These are phyloP conservation scores for Ophiocordyceps robertsii DNA, from an alignment of 2,329 filamentous ascomycete genomes.

Conservation along the genomic window DNA sequence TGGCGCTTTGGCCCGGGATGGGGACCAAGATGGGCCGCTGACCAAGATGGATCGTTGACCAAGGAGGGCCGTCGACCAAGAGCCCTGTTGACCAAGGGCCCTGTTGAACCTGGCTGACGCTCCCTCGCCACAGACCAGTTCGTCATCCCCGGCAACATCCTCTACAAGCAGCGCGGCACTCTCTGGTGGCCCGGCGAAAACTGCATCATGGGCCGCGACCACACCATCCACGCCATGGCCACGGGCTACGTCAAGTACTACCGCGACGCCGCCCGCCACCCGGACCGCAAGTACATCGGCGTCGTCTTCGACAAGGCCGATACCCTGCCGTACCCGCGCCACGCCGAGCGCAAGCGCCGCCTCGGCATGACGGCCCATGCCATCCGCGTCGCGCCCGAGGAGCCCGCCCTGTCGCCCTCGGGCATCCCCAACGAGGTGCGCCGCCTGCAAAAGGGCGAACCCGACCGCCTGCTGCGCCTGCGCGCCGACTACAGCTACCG, in stretches of 20 bases:
- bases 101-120: too few relatives aligned
- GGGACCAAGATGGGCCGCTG: too few relatives aligned
- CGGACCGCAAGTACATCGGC: slow-evolving; percentile 87
- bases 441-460: slow-evolving; percentile 25
- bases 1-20: too few relatives aligned
- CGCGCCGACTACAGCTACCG: slow-evolving; percentile 43
- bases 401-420: slow-evolving; percentile 31
- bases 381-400: slow-evolving; percentile 23
- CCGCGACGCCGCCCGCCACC: slow-evolving; percentile 69
- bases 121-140: slow-evolving; percentile 53
- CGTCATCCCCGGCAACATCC: slow-evolving; percentile 91
- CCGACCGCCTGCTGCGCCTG: slow-evolving; percentile 35
- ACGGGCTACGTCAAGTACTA: slow-evolving; percentile 96
- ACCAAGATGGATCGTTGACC: too few relatives aligned
- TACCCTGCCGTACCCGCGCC: slow-evolving; percentile 60
- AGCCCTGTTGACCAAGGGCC: too few relatives aligned
- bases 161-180: slow-evolving; percentile 93
- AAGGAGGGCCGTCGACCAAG: too few relatives aligned
- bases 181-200: slow-evolving; percentile 94
- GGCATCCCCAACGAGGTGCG: slow-evolving; percentile 35
- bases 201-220: slow-evolving; percentile 85
- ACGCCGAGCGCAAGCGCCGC: slow-evolving; percentile 60
- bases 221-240: slow-evolving; percentile 81
- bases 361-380: slow-evolving; percentile 56
- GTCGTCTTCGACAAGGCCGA: slow-evolving; percentile 77